Conservation (phyloP, 2,329 filamentous ascomycete genomes). For the Pyrenochaeta sp. region DNA sequence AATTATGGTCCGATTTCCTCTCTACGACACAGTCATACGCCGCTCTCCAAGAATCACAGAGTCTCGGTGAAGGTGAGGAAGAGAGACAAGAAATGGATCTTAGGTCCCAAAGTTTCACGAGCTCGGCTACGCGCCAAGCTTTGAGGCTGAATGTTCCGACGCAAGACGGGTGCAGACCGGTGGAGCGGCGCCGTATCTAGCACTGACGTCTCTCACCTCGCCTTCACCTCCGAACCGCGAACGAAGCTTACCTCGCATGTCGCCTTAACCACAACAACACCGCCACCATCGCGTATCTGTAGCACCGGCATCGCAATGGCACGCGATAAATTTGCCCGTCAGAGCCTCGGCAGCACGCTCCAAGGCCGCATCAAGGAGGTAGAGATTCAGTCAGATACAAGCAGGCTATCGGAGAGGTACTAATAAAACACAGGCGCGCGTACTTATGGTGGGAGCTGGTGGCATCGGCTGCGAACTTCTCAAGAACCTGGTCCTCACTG, state of each 20-base stretch:
- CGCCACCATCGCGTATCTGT: constrained; percentile 10
- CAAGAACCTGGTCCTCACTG: constrained; percentile 92
- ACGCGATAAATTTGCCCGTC: constrained; percentile 60
- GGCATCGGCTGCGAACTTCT: constrained; percentile 97
- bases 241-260: constrained; percentile 25
- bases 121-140: constrained; percentile 33
- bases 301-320: constrained; percentile 48
- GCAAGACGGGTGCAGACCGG: constrained; percentile 6
- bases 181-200: constrained; percentile 25
- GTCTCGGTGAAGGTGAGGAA: background rate
- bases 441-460: constrained; percentile 94
- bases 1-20: background rate
- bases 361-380: constrained; percentile 76
- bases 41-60: background rate
- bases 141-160: constrained; percentile 32
- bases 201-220: constrained; percentile 37
- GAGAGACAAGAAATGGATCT: background rate
- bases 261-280: constrained; percentile 17
- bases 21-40: background rate
- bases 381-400: constrained; percentile 31
- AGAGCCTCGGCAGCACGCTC: constrained; percentile 69
- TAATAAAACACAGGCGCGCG: constrained; percentile 70
- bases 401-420: constrained; percentile 9
- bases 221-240: constrained; percentile 20
- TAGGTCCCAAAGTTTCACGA: constrained; percentile 9